Evolutionary conservation across 345 rosid genomes (phyloP).

Genomic region (Cardamine chenopodiifolia): DNA sequence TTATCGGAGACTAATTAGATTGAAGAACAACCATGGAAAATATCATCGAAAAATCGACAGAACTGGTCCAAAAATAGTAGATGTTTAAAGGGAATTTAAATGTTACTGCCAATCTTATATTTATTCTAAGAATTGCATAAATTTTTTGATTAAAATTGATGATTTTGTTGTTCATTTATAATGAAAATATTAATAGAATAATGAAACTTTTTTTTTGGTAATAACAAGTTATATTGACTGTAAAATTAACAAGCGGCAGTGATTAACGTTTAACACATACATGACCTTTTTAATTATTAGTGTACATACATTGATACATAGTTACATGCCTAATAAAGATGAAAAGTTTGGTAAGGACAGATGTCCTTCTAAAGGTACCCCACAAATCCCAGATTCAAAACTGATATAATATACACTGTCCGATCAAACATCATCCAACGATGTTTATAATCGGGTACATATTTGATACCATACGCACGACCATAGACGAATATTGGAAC

Average conservation of each 20-base stretch:
- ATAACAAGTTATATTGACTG: slow-evolving; percentile 1
- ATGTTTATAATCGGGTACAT: background rate
- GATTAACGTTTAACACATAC: slow-evolving; percentile 18
- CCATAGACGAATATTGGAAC: background rate
- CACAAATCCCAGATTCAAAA: slow-evolving; percentile 25
- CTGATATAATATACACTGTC: slow-evolving; percentile 18
- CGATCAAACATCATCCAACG: slow-evolving; percentile 14
- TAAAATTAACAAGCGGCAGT: background rate
- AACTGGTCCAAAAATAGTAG: too few relatives aligned
- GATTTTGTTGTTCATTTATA: background rate
- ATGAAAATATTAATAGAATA: background rate
- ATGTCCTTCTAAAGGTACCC: slow-evolving; percentile 17
- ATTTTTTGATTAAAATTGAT: background rate
- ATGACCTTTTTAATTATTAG: background rate
- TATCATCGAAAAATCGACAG: too few relatives aligned
- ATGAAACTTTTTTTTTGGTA: background rate
- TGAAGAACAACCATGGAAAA: too few relatives aligned
- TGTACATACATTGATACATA: slow-evolving; percentile 3
- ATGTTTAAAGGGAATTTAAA: too few relatives aligned
- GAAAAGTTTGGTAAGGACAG: slow-evolving; percentile 14
- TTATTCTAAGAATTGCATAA: background rate
- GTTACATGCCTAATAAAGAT: slow-evolving; percentile 2
- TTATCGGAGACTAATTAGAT: too few relatives aligned
- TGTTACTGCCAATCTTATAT: background rate
- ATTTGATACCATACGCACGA: background rate